Percentiles rank a stretch among this genome's conserved stretches.
Evolutionary conservation across 1,139 yeast species (phyloP).

Genomic region (Schwanniomyces etchellsii): DNA sequence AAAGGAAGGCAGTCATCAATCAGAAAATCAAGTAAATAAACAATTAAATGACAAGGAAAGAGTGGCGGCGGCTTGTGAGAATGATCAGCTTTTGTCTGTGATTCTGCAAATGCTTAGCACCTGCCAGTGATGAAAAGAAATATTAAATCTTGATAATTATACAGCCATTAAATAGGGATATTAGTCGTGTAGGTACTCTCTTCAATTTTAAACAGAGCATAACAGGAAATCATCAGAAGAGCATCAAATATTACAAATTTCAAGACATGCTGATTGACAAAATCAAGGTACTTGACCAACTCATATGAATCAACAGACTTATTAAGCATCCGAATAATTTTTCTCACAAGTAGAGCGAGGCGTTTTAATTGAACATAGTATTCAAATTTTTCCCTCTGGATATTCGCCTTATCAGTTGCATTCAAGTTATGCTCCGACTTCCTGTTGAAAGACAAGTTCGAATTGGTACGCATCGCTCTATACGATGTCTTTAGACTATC

Average conservation of each 20-base stretch:
- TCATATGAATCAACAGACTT: slow-evolving; percentile 7
- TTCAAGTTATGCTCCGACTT: slow-evolving; percentile 2
- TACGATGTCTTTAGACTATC: neutral
- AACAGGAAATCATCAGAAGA: slow-evolving; percentile 32
- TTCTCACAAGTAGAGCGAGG: slow-evolving; percentile 6
- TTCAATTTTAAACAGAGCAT: slow-evolving; percentile 7
- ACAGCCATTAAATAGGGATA: neutral
- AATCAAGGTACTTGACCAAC: slow-evolving; percentile 28
- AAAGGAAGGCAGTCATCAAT: slow-evolving; percentile 91
- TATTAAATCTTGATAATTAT: neutral
- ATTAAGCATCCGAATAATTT: slow-evolving; percentile 4
- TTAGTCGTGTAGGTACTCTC: neutral
- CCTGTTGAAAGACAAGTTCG: neutral
- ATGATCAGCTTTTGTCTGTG: slow-evolving; percentile 82
- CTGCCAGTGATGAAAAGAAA: slow-evolving; percentile 37
- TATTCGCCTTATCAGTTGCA: slow-evolving; percentile 26
- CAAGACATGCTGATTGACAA: slow-evolving; percentile 31
- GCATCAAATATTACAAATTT: slow-evolving; percentile 36
- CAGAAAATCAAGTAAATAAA: slow-evolving; percentile 92
- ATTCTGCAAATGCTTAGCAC: slow-evolving; percentile 88
- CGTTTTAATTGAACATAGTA: slow-evolving; percentile 24
- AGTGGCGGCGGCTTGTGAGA: slow-evolving; percentile 98
- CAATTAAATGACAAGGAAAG: slow-evolving; percentile 96
- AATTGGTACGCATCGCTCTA: neutral
- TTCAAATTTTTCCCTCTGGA: slow-evolving; percentile 29